Evolutionary conservation across 2,329 filamentous ascomycete genomes (phyloP).

Genomic region (Podosphaera aphanis): DNA sequence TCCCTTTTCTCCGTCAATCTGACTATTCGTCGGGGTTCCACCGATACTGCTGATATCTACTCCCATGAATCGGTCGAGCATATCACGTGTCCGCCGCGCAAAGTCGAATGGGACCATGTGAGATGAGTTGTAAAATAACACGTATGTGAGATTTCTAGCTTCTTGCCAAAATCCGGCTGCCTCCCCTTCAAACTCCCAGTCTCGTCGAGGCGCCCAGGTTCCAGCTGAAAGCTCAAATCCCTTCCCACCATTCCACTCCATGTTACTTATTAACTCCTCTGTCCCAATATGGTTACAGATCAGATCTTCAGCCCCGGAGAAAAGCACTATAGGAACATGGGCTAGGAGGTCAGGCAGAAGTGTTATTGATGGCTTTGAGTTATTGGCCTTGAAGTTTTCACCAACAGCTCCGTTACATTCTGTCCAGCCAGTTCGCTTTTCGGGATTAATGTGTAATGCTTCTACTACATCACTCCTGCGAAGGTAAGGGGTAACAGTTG

Average conservation of each 20-base stretch:
- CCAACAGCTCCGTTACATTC: conserved; percentile 73
- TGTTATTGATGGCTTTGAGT: conserved; percentile 49
- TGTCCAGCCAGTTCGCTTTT: conserved; percentile 70
- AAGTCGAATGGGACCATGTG: conserved; percentile 98
- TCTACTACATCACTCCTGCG: conserved; percentile 53
- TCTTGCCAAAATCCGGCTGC: conserved; percentile 80
- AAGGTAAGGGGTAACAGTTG: conserved; percentile 58
- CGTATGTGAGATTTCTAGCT: conserved; percentile 84
- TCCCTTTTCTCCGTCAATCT: conserved; percentile 47
- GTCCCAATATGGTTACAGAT: conserved; percentile 97
- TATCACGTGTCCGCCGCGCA: conserved; percentile 66
- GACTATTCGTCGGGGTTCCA: conserved; percentile 40
- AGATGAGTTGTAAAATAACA: conserved; percentile 82
- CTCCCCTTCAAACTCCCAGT: conserved; percentile 86
- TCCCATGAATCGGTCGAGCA: conserved; percentile 90
- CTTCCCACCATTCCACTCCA: conserved; percentile 77
- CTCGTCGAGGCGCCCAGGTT: conserved; percentile 70
- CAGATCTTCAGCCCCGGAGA: conserved; percentile 79
- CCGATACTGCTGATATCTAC: conserved; percentile 82
- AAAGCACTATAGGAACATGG: conserved; percentile 59
- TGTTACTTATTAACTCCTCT: conserved; percentile 68
- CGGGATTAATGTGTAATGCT: conserved; percentile 61
- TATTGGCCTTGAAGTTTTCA: conserved; percentile 40
- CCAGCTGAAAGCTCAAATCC: conserved; percentile 77
- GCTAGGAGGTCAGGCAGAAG: conserved; percentile 59